Conservation (phyloP, 208 protist genomes). For the Crithidia expoeki region DNA sequence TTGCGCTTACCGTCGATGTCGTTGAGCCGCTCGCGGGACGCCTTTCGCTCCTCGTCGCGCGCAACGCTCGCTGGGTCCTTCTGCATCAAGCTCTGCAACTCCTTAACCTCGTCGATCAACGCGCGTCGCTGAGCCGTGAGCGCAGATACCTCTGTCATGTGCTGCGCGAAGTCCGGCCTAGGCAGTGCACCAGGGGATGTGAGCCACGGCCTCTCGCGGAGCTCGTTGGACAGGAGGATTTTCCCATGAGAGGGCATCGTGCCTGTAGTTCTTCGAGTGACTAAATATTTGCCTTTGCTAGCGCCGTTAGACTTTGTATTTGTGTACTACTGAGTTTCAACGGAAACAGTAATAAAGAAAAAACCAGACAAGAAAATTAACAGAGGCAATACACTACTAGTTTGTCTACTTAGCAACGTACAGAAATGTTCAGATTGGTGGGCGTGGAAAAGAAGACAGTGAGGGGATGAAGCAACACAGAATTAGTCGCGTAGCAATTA, state of each 20-base stretch:
- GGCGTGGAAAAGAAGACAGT: too few relatives aligned
- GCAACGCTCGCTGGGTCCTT: conserved; percentile 39
- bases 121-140: conserved; percentile 50
- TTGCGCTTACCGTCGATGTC: conserved; percentile 64
- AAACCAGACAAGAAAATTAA: too few relatives aligned
- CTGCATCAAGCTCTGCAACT: conserved; percentile 56
- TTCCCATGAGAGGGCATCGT: conserved; percentile 23
- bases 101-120: conserved; percentile 62
- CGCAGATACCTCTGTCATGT: conserved; percentile 43
- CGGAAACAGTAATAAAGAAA: too few relatives aligned
- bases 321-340: too few relatives aligned
- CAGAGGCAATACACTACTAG: too few relatives aligned
- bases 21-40: conserved; percentile 44
- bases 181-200: conserved; percentile 55
- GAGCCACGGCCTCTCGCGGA: conserved; percentile 53
- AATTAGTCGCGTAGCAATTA: too few relatives aligned
- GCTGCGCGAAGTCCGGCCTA: conserved; percentile 48
- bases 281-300: too few relatives aligned
- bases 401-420: too few relatives aligned
- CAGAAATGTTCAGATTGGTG: too few relatives aligned
- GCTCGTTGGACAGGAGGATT: neutral
- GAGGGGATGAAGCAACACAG: too few relatives aligned
- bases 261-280: too few relatives aligned
- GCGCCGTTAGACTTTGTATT: too few relatives aligned
- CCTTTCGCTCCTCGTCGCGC: conserved; percentile 44